A percentile compares a stretch with the other conserved stretches of the same genome.
Evolutionary conservation across 495 filamentous ascomycete genomes (phyloP).

Genomic region (Pyronema domesticum): DNA sequence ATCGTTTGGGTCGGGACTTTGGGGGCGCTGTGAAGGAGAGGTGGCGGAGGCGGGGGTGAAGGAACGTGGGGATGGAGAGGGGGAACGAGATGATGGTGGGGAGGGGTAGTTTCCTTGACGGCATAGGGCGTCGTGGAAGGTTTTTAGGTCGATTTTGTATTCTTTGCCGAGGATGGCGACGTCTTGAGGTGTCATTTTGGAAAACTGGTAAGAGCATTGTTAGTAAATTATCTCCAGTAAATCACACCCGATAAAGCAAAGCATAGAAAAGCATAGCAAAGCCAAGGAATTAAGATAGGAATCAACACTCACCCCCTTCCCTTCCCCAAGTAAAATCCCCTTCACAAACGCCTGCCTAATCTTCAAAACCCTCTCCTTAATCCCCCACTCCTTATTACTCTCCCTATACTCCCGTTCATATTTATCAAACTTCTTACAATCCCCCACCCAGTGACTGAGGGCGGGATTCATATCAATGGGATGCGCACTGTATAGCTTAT

Average conservation of each 20-base stretch:
- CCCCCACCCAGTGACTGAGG: constrained; percentile 30
- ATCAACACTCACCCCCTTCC: constrained; percentile 7
- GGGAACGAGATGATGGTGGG: too few relatives aligned
- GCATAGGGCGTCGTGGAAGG: constrained; percentile 11
- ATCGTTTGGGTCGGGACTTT: too few relatives aligned
- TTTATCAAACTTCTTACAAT: constrained; percentile 18
- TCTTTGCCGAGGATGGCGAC: constrained; percentile 17
- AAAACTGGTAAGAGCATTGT: constrained; percentile 7
- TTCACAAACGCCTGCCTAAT: constrained; percentile 22
- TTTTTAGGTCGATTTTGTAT: constrained; percentile 13
- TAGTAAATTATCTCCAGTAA: background rate
- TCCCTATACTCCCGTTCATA: constrained; percentile 10
- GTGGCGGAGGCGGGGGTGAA: too few relatives aligned
- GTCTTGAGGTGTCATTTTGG: constrained; percentile 16
- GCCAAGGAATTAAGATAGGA: background rate
- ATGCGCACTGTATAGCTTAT: constrained; percentile 20
- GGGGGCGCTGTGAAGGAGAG: too few relatives aligned
- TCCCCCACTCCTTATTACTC: constrained; percentile 7
- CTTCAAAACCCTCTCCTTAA: constrained; percentile 17
- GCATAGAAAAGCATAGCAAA: background rate
- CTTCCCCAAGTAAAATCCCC: constrained; percentile 19
- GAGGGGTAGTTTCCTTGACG: constrained; percentile 13
- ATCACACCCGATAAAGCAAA: too few relatives aligned
- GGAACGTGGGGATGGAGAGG: too few relatives aligned
- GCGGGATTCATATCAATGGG: constrained; percentile 26